These are phyloP conservation scores for Hsuehochloa calcarea DNA, from an alignment of 176 grass and related monocot genomes.

Conservation along the genomic window DNA sequence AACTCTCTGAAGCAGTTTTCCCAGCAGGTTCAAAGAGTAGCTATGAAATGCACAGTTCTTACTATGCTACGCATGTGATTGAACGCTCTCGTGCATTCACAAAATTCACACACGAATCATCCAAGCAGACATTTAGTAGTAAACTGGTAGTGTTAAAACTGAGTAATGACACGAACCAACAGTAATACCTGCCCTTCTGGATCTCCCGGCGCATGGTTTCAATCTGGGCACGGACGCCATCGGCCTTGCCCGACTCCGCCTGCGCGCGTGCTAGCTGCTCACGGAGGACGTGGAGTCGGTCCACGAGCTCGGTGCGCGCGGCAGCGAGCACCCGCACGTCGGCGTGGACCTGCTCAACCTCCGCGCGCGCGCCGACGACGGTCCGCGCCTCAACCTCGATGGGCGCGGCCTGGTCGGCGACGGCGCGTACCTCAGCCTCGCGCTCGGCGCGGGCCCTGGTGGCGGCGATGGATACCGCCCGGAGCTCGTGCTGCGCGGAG, in stretches of 20 bases:
- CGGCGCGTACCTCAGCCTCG: slow-evolving; percentile 46
- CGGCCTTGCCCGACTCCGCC: slow-evolving; percentile 43
- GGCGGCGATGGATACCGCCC: slow-evolving; percentile 45
- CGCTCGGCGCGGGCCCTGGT: slow-evolving; percentile 37
- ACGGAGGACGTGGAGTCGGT: slow-evolving; percentile 41
- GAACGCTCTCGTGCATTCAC: not conserved
- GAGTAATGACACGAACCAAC: not conserved
- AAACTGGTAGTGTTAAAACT: not conserved
- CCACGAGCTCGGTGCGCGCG: slow-evolving; percentile 49
- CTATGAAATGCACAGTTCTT: not conserved
- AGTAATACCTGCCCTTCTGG: slow-evolving; percentile 85
- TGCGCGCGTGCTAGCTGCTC: slow-evolving; percentile 41
- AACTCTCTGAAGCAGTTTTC: not conserved
- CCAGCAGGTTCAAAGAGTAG: not conserved
- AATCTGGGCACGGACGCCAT: slow-evolving; percentile 49
- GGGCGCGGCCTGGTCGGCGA: slow-evolving; percentile 49
- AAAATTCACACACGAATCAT: not conserved
- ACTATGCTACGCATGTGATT: not conserved
- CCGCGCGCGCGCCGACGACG: slow-evolving; percentile 45
- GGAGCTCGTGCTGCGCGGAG: slow-evolving; percentile 70
- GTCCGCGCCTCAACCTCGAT: slow-evolving; percentile 57
- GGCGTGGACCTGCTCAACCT: slow-evolving; percentile 51
- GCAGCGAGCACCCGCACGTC: slow-evolving; percentile 52
- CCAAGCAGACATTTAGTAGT: not conserved
- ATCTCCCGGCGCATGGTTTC: slow-evolving; percentile 85